Conservation (phyloP, 2,329 filamentous ascomycete species). For the Trichophyton benhamiae region DNA sequence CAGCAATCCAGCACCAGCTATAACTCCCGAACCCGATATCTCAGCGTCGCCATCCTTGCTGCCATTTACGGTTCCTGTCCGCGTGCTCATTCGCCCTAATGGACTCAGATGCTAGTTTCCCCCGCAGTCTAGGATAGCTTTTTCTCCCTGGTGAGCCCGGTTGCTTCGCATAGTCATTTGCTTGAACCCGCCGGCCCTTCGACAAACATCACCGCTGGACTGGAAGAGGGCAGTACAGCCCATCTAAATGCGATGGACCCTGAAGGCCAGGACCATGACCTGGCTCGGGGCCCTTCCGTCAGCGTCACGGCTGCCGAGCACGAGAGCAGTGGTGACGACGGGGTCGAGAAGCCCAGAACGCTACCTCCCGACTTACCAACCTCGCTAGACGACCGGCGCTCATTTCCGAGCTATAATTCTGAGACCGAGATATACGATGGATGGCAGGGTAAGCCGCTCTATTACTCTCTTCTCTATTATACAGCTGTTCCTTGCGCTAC, state of each 20-base stretch:
- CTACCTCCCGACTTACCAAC: constrained; percentile 80
- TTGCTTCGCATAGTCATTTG: not conserved
- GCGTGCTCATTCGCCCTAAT: constrained; percentile 3
- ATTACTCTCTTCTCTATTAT: not conserved
- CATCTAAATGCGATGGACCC: constrained; percentile 22
- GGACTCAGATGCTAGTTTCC: constrained; percentile 1
- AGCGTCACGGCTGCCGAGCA: not conserved
- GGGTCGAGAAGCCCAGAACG: constrained; percentile 21
- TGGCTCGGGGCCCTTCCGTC: constrained; percentile 11
- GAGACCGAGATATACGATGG: constrained; percentile 98
- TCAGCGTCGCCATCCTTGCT: not conserved
- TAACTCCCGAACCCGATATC: not conserved
- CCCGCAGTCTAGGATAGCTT: constrained; percentile 6
- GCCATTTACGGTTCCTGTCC: not conserved
- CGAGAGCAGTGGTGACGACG: constrained; percentile 6
- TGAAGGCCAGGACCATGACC: constrained; percentile 22
- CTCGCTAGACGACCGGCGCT: constrained; percentile 76
- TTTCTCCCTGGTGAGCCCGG: not conserved
- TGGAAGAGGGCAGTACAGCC: not conserved
- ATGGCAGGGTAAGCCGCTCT: constrained; percentile 67
- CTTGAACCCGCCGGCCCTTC: not conserved
- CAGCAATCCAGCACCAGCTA: not conserved
- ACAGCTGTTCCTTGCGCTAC: not conserved
- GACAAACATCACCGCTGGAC: not conserved
- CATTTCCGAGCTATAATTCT: constrained; percentile 52